Conservation (phyloP, 1,284 basidiomycete species). For the Boletellus sp. region DNA sequence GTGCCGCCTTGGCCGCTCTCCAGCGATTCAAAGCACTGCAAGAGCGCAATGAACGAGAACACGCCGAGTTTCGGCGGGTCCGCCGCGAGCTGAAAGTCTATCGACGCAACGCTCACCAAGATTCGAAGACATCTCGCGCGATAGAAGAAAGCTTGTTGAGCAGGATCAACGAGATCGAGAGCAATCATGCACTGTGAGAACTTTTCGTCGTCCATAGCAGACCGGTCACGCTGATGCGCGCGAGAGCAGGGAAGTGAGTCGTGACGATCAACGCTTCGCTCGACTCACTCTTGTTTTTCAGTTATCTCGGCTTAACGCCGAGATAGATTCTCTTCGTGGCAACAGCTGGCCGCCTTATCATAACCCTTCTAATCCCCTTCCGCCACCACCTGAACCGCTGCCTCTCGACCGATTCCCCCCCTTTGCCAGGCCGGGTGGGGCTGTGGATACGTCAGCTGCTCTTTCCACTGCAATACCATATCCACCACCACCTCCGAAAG, state of each 20-base stretch:
- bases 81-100: conserved; percentile 30
- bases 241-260: conserved; percentile 32
- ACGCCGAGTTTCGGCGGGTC: conserved; percentile 25
- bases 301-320: conserved; percentile 31
- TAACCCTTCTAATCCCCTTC: conserved; percentile 42
- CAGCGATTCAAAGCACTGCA: conserved; percentile 31
- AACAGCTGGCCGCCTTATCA: conserved; percentile 13
- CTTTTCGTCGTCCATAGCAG: conserved; percentile 1
- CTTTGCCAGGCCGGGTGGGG: conserved; percentile 33
- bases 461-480: conserved; percentile 25
- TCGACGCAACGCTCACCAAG: conserved; percentile 34
- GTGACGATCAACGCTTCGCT: conserved; percentile 5
- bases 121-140: conserved; percentile 32
- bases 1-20: conserved; percentile 26
- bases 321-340: conserved; percentile 30
- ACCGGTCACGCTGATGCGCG: conserved; percentile 12
- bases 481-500: conserved; percentile 27
- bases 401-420: conserved; percentile 39
- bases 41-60: conserved; percentile 30
- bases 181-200: conserved; percentile 27
- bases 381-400: conserved; percentile 46
- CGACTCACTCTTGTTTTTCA: conserved; percentile 25
- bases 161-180: conserved; percentile 29
- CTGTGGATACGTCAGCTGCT: conserved; percentile 13
- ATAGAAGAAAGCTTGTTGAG: conserved; percentile 35